Evolutionary conservation across 1,139 yeast species (phyloP), one percentile per base, ranked within the genome.

Genomic region (Taphrina confusa): DNA sequence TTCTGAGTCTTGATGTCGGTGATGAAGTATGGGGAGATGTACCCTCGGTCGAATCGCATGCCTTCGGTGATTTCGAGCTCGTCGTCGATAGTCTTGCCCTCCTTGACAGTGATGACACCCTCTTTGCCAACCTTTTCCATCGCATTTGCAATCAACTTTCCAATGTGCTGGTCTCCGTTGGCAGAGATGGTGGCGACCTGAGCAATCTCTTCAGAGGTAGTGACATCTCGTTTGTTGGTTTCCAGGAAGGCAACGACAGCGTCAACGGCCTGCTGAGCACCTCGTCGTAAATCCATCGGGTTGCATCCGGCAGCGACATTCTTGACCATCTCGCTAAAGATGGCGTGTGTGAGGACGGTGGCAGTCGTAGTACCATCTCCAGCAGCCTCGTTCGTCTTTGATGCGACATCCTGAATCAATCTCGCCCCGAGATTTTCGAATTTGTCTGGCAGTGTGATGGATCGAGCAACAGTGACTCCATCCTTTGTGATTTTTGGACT

Each of bases 341-440:
- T 92, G 63, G 97, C 89, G 77, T 96, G 87, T 70, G 97, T 98
- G 68, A 92, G 82, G 62, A 92, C 95, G 63, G 98, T 92, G 69
- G 98, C 98, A 56, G 96, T 87, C 55, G 98, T 92, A 68, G 98
- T 92, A 79, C 98, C 98, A 72, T 92, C 98, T 80, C 98, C 98
- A 65, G 98, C 98, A 69, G 89, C 82, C 78, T 92, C 98, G 76
- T 92, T 92, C 71, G 98, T 92, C 82, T 90, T 92, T 69, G 96
- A 85, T 57, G 98, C 98, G 68, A 92, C 98, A 74, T 92, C 98
- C 77, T 92, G 98, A 72, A 92, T 80, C 69, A 92, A 82, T 76
- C 88, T 88, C 66, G 98, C 98, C 66, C 98, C 98, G 78, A 89
- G 79, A 77, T 92, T 95, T 79, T 92, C 97, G 72, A 91, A 92